Conservation (phyloP, 1,139 yeast species). For the Yamadazyma friedrichii region DNA sequence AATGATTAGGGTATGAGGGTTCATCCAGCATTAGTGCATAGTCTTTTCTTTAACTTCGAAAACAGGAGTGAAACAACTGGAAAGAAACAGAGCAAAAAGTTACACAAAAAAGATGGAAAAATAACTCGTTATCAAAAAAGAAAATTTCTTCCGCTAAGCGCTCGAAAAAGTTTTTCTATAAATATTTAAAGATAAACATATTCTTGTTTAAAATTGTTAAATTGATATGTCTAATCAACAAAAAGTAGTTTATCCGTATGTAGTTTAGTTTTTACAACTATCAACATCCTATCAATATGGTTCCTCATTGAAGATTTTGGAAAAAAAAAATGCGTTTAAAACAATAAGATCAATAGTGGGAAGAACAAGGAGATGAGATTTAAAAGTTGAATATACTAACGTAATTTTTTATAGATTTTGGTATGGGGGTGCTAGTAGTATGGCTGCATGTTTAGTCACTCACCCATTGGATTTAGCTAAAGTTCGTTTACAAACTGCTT, state of each 20-base stretch:
- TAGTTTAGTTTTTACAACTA: slow-evolving; percentile 1
- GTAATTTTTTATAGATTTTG: slow-evolving; percentile 32
- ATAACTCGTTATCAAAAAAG: too few species aligned
- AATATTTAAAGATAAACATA: not conserved
- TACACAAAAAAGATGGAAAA: not conserved
- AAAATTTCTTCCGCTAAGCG: not conserved
- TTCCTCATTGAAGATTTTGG: too few species aligned
- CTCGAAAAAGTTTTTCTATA: not conserved
- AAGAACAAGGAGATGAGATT: slow-evolving; percentile 1
- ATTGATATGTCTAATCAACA: slow-evolving; percentile 5
- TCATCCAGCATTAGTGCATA: not conserved
- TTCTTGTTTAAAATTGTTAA: not conserved
- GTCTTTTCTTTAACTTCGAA: not conserved
- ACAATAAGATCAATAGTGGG: not conserved
- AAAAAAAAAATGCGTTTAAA: too few species aligned
- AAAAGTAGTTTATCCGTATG: slow-evolving; percentile 17
- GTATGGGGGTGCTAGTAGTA: slow-evolving; percentile 64
- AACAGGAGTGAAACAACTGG: not conserved
- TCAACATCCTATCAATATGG: not conserved
- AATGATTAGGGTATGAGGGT: not conserved
- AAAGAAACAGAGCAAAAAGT: not conserved
- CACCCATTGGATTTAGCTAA: slow-evolving; percentile 87
- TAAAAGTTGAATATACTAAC: slow-evolving; percentile 5
- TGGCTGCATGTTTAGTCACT: slow-evolving; percentile 59
- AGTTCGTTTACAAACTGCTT: slow-evolving; percentile 77